Evolutionary conservation across 805 yeast genomes (phyloP).

Genomic region (Pichia nanzhaoensis): DNA sequence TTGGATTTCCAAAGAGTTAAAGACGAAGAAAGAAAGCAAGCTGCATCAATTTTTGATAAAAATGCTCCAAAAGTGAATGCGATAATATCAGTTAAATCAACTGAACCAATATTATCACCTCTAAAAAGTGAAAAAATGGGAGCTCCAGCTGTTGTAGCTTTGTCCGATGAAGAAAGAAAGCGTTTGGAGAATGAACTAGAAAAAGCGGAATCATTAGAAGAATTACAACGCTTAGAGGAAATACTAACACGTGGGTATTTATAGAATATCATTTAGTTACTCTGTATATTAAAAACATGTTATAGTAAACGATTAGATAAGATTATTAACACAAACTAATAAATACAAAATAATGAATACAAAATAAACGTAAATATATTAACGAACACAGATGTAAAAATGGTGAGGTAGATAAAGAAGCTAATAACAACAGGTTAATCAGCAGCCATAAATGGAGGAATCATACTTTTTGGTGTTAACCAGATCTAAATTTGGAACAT

Average conservation of each 20-base stretch:
- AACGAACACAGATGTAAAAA: no score
- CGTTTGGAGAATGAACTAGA: slow-evolving; percentile 47
- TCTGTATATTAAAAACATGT: slow-evolving; percentile 1
- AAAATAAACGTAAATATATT: no score
- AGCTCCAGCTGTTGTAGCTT: slow-evolving; percentile 21
- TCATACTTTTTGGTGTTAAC: slow-evolving; percentile 4
- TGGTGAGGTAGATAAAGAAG: no score
- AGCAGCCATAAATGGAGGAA: not conserved
- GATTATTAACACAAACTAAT: not conserved
- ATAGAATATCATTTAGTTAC: not conserved
- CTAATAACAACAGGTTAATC: not conserved
- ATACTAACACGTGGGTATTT: slow-evolving; percentile 37
- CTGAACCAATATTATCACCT: not conserved
- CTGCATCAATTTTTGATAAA: slow-evolving; percentile 38
- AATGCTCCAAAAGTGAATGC: slow-evolving; percentile 27
- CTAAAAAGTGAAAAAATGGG: not conserved
- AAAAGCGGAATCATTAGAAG: slow-evolving; percentile 63
- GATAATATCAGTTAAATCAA: slow-evolving; percentile 16
- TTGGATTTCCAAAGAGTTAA: slow-evolving; percentile 65
- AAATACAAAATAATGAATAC: no score
- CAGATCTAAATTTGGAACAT: slow-evolving; percentile 2
- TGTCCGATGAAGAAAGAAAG: slow-evolving; percentile 48
- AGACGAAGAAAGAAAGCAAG: slow-evolving; percentile 42
- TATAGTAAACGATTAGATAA: not conserved
- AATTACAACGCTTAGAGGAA: slow-evolving; percentile 64